These are phyloP conservation scores for Fusarium sarcochroum DNA, from an alignment of 2,329 filamentous ascomycete genomes.

Conservation along the genomic window DNA sequence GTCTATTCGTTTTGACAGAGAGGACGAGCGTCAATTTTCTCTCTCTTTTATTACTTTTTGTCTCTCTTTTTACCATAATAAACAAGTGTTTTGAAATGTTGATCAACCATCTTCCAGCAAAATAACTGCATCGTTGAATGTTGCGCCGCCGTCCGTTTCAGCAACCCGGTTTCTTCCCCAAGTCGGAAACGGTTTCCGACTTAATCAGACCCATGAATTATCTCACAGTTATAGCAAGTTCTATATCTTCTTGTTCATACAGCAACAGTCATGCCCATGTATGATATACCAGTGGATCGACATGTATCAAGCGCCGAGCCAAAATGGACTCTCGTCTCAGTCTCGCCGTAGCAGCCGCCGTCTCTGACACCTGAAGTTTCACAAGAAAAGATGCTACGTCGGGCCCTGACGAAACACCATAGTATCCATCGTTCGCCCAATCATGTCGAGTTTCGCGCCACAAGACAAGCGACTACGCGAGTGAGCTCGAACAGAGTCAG, in stretches of 20 bases:
- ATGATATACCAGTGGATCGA: conserved; percentile 24
- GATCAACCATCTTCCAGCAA: not conserved
- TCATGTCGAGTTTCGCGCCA: conserved; percentile 34
- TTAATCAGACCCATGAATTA: conserved; percentile 28
- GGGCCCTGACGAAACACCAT: conserved; percentile 35
- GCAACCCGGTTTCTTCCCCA: conserved; percentile 27
- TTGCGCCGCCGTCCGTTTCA: conserved; percentile 18
- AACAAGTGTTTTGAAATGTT: not conserved
- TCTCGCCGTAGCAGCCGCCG: conserved; percentile 41
- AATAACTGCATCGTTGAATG: not conserved
- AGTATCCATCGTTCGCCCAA: conserved; percentile 37
- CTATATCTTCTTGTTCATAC: conserved; percentile 15
- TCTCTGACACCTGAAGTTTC: conserved; percentile 63
- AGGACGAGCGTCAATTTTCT: conserved; percentile 27
- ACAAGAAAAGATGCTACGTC: conserved; percentile 56
- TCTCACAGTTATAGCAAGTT: conserved; percentile 10
- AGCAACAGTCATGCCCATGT: conserved; percentile 19
- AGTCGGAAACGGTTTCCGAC: conserved; percentile 29
- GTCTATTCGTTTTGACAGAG: conserved; percentile 38
- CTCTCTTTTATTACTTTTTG: conserved; percentile 34
- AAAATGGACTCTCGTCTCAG: conserved; percentile 40
- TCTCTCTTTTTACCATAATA: conserved; percentile 14
- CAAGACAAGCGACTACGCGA: conserved; percentile 33
- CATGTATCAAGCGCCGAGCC: conserved; percentile 29
- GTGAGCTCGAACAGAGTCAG: conserved; percentile 46